Evolutionary conservation across 2,329 filamentous ascomycete genomes (phyloP).

Genomic region (Ramichloridium luteum): DNA sequence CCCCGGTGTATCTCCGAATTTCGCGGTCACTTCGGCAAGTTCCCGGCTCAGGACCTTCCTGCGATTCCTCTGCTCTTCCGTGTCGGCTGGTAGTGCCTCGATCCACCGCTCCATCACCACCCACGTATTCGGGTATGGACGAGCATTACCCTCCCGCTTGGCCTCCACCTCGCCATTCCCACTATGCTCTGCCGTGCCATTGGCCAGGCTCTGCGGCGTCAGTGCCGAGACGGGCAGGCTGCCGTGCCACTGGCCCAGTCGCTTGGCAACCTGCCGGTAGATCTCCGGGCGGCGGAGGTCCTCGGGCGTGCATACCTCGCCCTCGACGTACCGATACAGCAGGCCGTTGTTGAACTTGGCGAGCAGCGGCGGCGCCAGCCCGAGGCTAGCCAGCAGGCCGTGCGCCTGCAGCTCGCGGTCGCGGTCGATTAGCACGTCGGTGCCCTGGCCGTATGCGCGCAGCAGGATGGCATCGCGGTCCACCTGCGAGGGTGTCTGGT

Average conservation of each 20-base stretch:
- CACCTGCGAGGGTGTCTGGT: constrained; percentile 61
- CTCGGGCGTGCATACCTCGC: constrained; percentile 64
- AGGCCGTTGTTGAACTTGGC: constrained; percentile 93
- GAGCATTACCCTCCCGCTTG: constrained; percentile 31
- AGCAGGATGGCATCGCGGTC: constrained; percentile 79
- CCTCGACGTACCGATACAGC: constrained; percentile 81
- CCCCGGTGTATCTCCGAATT: constrained; percentile 65
- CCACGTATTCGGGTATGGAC: constrained; percentile 83
- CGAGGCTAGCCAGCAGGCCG: constrained; percentile 70
- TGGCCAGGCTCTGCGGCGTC: constrained; percentile 26
- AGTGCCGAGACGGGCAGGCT: constrained; percentile 45
- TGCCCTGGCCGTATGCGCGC: constrained; percentile 87
- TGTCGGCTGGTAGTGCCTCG: constrained; percentile 62
- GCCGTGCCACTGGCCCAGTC: constrained; percentile 89
- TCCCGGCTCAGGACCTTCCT: constrained; percentile 61
- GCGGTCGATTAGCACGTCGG: constrained; percentile 89
- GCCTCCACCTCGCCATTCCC: constrained; percentile 14
- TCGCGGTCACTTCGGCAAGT: constrained; percentile 54
- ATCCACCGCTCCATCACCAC: constrained; percentile 96
- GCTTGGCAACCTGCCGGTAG: constrained; percentile 70
- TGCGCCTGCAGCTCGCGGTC: constrained; percentile 59
- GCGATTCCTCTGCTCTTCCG: constrained; percentile 54
- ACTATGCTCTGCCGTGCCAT: constrained; percentile 9
- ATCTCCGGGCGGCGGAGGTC: constrained; percentile 66
- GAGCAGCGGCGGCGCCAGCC: constrained; percentile 74